Base-by-base conservation (phyloP, 2,329 filamentous ascomycete genomes). In the Periconia macrospinosa region DNA sequence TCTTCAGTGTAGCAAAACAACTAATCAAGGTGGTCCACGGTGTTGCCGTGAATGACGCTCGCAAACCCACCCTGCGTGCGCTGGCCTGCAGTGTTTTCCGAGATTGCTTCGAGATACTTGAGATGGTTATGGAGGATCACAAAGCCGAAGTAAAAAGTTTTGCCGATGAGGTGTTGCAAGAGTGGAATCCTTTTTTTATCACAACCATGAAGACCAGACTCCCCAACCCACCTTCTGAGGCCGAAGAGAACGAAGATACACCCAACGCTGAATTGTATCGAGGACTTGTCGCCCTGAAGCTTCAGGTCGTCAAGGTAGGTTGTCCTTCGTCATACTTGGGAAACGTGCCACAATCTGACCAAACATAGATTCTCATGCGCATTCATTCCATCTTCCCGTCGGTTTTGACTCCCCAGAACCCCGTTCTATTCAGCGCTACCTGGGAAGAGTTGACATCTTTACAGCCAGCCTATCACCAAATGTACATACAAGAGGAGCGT, bases 61-160 rank as follows among this genome's bases (percentile, higher is more conserved):
- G 90, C 63, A 92, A 90, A 69, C 82, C 89, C 10, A 85, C 86
- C 55, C 80, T 96, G 54, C 85, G 94, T 56, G 91, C 92, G 30
- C 80, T 97, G 62, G 90, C 94, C 40, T 88, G 97, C 41, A 91
- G 89, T 41, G 90, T 97, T 53, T 96, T 97, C 80, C 85, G 91
- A 53, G 86, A 86, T 46, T 96, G 91, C 75, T 96, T 99, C 72
- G 92, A 97, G 71, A 90, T 94, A 52, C 85, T 99, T 78, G 92
- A 97, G 76, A 96, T 97, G 85, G 90, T 97, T 61, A 89, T 96
- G 80, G 92, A 96, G 62, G 91, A 96, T 63, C 90, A 97, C 75
- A 90, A 90, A 67, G 83, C 83, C 53, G 90, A 90, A 51, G 91
- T 97, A 56, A 94, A 91, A 74, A 83, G 82, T 1, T 99, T 99